phyloP scores from a whole-genome alignment of 495 filamentous ascomycete genomes.

The Pseudevernia furfuracea region DNA sequence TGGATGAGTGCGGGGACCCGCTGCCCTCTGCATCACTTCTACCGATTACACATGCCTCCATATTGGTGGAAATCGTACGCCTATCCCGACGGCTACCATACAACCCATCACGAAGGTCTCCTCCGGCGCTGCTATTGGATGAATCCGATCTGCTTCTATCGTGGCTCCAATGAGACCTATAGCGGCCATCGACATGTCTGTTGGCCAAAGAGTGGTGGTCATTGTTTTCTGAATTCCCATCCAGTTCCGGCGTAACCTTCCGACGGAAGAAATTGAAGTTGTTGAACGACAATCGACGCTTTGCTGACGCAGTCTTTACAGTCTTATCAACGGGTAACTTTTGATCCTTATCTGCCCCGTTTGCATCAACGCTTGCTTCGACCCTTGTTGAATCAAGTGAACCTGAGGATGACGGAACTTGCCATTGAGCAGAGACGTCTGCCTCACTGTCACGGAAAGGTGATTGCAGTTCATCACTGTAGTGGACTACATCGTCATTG shows the following conservation, averaged over 20 bases:
- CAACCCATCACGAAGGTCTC: constrained; percentile 3
- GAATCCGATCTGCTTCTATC: constrained; percentile 6
- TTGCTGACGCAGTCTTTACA: background rate
- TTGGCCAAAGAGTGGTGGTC: constrained; percentile 1
- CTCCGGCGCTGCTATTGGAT: background rate
- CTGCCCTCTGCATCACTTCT: background rate
- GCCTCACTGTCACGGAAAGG: constrained; percentile 9
- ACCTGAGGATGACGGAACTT: background rate
- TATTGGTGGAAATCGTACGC: constrained; percentile 14
- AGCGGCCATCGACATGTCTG: constrained; percentile 17
- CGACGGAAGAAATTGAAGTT: constrained; percentile 12
- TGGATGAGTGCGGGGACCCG: background rate
- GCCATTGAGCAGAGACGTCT: background rate
- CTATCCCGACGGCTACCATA: constrained; percentile 17
- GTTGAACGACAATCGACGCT: constrained; percentile 15
- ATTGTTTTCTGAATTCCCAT: background rate
- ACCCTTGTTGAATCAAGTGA: constrained; percentile 1
- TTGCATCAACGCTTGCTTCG: background rate
- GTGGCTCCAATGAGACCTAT: constrained; percentile 1
- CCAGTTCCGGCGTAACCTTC: background rate
- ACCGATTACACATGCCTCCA: constrained; percentile 1
- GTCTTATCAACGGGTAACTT: background rate
- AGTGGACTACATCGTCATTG: background rate
- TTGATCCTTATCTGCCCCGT: background rate
- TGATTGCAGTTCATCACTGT: background rate